These are phyloP conservation scores for Tylopilus intermedius DNA, from an alignment of 768 basidiomycete species.

Conservation along the genomic window DNA sequence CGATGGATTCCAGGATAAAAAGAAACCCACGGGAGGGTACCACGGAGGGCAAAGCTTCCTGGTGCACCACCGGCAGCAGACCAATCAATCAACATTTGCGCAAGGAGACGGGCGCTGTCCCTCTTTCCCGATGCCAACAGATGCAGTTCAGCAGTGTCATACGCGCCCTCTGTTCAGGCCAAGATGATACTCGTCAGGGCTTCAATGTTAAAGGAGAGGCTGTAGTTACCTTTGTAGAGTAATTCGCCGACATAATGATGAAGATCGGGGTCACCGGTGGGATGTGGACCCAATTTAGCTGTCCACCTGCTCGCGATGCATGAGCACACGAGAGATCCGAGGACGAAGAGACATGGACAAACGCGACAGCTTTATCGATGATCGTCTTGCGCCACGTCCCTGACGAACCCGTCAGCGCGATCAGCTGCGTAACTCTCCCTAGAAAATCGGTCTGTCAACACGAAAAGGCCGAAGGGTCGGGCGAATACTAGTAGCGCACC, in stretches of 20 bases:
- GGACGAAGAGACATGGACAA: slow-evolving; percentile 27
- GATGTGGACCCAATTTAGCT: slow-evolving; percentile 67
- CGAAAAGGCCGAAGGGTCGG: background rate
- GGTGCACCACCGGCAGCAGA: slow-evolving; percentile 42
- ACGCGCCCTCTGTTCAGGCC: slow-evolving; percentile 57
- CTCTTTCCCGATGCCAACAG: slow-evolving; percentile 82
- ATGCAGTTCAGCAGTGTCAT: slow-evolving; percentile 73
- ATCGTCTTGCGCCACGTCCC: slow-evolving; percentile 90
- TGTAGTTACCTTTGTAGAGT: slow-evolving; percentile 66
- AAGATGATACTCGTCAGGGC: slow-evolving; percentile 1
- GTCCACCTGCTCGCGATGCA: slow-evolving; percentile 64
- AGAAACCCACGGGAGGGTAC: slow-evolving; percentile 66
- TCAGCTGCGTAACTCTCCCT: slow-evolving; percentile 89
- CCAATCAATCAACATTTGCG: slow-evolving; percentile 87
- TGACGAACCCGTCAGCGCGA: slow-evolving; percentile 73
- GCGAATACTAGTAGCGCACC: slow-evolving; percentile 44
- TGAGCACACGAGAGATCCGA: slow-evolving; percentile 16
- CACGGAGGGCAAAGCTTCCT: slow-evolving; percentile 80
- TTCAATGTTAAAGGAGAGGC: background rate
- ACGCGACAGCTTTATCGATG: slow-evolving; percentile 82
- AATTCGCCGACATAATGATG: slow-evolving; percentile 90
- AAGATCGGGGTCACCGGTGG: slow-evolving; percentile 82
- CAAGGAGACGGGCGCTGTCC: slow-evolving; percentile 82
- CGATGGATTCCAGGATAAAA: background rate
- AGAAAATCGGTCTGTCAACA: background rate